These are phyloP conservation scores for Cladosporium sp. DNA, from an alignment of 2,329 filamentous ascomycete genomes.

Conservation along the genomic window DNA sequence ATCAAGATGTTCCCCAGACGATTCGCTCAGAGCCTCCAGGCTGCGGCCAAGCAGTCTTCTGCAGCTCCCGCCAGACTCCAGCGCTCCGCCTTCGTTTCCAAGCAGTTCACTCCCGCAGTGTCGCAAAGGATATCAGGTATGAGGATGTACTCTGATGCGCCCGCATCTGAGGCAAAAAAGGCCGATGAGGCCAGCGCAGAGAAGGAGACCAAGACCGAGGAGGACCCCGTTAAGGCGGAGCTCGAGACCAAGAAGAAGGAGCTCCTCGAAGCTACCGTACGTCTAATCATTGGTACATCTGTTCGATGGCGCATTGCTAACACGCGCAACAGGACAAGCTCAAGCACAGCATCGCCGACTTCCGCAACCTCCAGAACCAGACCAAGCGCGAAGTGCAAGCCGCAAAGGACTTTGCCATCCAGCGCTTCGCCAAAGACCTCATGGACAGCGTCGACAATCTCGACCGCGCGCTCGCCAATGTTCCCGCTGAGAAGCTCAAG, in stretches of 20 bases:
- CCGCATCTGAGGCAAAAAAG: slow-evolving; percentile 48
- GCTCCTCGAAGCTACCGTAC: slow-evolving; percentile 81
- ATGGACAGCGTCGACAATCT: slow-evolving; percentile 96
- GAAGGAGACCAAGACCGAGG: slow-evolving; percentile 42
- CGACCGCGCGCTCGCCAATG: slow-evolving; percentile 82
- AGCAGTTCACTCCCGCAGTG: slow-evolving; percentile 32
- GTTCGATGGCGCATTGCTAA: slow-evolving; percentile 12
- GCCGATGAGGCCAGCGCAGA: slow-evolving; percentile 35
- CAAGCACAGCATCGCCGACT: slow-evolving; percentile 90
- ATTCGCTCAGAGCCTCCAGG: slow-evolving; percentile 20
- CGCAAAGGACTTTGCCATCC: slow-evolving; percentile 90
- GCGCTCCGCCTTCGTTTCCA: slow-evolving; percentile 20
- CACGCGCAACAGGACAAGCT: slow-evolving; percentile 76
- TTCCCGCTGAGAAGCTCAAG: slow-evolving; percentile 72
- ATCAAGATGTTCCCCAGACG: slow-evolving; percentile 19
- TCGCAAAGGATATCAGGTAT: slow-evolving; percentile 36
- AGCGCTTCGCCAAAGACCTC: slow-evolving; percentile 90
- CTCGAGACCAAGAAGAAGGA: slow-evolving; percentile 73
- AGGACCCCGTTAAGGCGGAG: slow-evolving; percentile 62
- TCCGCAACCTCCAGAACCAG: slow-evolving; percentile 96
- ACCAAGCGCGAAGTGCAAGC: slow-evolving; percentile 85
- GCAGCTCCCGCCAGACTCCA: slow-evolving; percentile 19
- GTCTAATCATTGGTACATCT: slow-evolving; percentile 21
- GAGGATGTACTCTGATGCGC: slow-evolving; percentile 50
- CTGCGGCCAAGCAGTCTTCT: slow-evolving; percentile 19